Conservation (phyloP, 176 grass and related monocot genomes). For the Dendrocalamus sinicus region DNA sequence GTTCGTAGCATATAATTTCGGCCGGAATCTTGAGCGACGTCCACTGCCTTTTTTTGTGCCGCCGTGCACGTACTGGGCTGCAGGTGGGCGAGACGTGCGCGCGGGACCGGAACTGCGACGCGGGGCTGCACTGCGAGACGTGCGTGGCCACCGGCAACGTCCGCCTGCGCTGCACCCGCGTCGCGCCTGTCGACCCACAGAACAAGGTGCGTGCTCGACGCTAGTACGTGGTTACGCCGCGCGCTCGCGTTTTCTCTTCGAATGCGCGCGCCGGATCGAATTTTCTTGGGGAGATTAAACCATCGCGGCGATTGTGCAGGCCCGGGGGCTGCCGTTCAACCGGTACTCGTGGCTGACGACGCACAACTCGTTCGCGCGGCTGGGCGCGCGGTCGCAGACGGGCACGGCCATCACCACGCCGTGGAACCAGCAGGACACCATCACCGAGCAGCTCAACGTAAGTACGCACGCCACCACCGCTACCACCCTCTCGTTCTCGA, state of each 20-base stretch:
- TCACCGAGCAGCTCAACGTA: constrained; percentile 88
- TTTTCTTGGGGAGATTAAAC: too few relatives aligned
- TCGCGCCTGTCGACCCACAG: constrained; percentile 78
- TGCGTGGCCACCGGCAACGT: constrained; percentile 72
- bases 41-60: background rate
- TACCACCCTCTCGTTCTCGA: background rate
- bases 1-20: too few relatives aligned
- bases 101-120: constrained; percentile 64
- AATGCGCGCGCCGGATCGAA: background rate
- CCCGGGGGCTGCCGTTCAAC: constrained; percentile 77
- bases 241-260: background rate
- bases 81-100: constrained; percentile 72
- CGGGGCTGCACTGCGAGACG: constrained; percentile 89
- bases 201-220: constrained; percentile 46
- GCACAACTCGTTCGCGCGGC: constrained; percentile 93
- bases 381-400: constrained; percentile 59
- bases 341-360: constrained; percentile 93
- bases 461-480: background rate
- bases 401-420: constrained; percentile 57
- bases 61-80: background rate
- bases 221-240: too few relatives aligned
- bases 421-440: constrained; percentile 88
- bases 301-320: constrained; percentile 33
- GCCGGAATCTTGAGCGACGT: too few relatives aligned
- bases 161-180: constrained; percentile 73